Base-by-base conservation (phyloP, 768 basidiomycete genomes). In the Tricholoma matsutake region DNA sequence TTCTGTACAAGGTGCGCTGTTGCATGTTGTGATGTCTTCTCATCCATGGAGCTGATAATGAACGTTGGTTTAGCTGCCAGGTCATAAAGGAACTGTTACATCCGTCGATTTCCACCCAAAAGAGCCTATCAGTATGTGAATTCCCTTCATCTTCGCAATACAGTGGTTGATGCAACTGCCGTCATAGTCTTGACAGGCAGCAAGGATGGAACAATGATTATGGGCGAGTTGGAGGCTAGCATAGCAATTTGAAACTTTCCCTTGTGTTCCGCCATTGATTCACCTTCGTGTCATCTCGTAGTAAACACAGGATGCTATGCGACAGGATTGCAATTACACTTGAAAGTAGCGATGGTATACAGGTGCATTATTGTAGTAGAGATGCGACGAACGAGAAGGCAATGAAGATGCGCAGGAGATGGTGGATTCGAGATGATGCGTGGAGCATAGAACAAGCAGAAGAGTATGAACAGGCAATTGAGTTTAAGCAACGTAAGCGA, bases 31-130 rank as follows among this genome's bases (percentile, higher is more conserved):
- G 16, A 28, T 3, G 4, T 3, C 25, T 37, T 2, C 13, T 11
- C 10, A 16, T 51, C 22, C 16, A 20, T 35, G 3, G 16, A 56
- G 28, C 16, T n/a, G 13, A 8, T 56, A 18, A 16, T 4, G 37
- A 16, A 0, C 3, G 14, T 18, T 39, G 32, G 29, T 25, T 41
- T 43, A 92, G 92, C 82, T 98, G 59, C 94, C 96, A 39, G 96
- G 96, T 13, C 96, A 99, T 73, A 97, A 94, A 73, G 96, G 96
- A 10, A 96, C 96, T 0, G 95, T 98, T 13, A 95, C 94, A 1
- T 79, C 89, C n/a, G 93, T 94, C 0, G 97, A 96, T 67, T 97
- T 96, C 80, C 94, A 96, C 72, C 95, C 96, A 8, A 93, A 88
- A 69, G 95, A 97, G 67, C 96, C 95, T 10, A 95, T 97, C 72